Base-by-base conservation (phyloP, 2,329 filamentous ascomycete genomes). In the Sarocladiaceae sp. region DNA sequence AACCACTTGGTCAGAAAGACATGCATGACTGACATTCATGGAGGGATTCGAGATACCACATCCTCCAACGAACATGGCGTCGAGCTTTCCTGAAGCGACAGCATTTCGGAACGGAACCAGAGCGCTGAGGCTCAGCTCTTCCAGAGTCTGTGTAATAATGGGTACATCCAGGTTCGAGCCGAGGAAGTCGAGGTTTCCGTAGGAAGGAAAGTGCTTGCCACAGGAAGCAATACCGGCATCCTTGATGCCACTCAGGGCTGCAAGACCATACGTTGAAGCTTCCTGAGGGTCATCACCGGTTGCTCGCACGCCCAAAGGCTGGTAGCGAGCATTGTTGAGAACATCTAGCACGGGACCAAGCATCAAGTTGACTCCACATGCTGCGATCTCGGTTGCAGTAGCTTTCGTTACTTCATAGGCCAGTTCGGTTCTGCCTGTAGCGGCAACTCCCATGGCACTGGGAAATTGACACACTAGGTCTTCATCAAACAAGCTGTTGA, bases 401-500 rank as follows among this genome's bases (percentile, higher is more conserved):
- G 94, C 92, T 69, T 93, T 92, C 53, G 91, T 93, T 52, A 97
- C 84, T 59, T 93, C 87, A 64, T 93, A 96, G 5, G 93, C 90
- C 52, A 97, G 75, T 11, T 94, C 84, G 31, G 85, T 86, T 11
- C 87, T 92, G 22, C 92, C 90, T 4, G 92, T 91, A 20, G 94
- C 94, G n/a, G 93, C 91, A 55, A 97, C 80, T 12, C 92, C 93
- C 93, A 99, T 97, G 56, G 93, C 89, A 63, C 92, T 96, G 8
- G 94, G 94, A 60, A 96, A 99, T 66, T 97, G 94, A 58, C 90
- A 91, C 59, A 97, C 93, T 66, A 92, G 94, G 63, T 94, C 90
- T 60, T 96, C 91, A 66, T 97, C 93, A 63, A 95, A 97, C 2
- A 97, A 79, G 70, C 90, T 96, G 73, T 97, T 97, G 67, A 97